A percentile compares a stretch with the other conserved stretches of the same genome.
These are phyloP conservation scores for Francoa sonchifolia DNA, from an alignment of 441 rosid species.

Conservation along the genomic window DNA sequence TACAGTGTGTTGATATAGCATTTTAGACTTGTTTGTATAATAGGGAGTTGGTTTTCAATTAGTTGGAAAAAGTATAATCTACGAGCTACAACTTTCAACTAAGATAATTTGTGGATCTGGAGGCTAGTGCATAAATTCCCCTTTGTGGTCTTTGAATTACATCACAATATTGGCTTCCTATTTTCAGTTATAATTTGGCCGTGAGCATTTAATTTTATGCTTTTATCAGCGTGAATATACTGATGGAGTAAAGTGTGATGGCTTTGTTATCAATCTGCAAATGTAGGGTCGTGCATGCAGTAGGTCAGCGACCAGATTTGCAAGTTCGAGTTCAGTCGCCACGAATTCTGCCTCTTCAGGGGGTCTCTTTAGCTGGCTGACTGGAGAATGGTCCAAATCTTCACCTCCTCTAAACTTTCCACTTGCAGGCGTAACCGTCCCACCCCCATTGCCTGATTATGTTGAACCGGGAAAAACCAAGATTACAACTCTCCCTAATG, in stretches of 20 bases:
- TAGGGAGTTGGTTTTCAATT: no score
- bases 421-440: slow-evolving; percentile 43
- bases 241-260: neutral
- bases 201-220: neutral
- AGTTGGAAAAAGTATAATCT: no score
- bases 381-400: slow-evolving; percentile 32
- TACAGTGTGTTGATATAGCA: no score
- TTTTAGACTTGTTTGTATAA: no score
- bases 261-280: neutral
- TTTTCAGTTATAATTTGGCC: neutral
- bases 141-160: neutral
- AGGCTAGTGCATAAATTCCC: no score
- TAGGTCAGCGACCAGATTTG: slow-evolving; percentile 25
- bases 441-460: slow-evolving; percentile 51
- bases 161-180: neutral
- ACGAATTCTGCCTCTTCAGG: slow-evolving; percentile 38
- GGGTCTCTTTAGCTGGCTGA: slow-evolving; percentile 60
- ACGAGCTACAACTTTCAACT: no score
- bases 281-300: slow-evolving; percentile 26
- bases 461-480: slow-evolving; percentile 46
- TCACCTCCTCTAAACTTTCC: slow-evolving; percentile 49
- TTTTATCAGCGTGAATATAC: no score
- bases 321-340: slow-evolving; percentile 53
- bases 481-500: slow-evolving; percentile 58
- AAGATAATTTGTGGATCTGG: no score